Evolutionary conservation across 306 rosid species (phyloP).

Genomic region (Cyamopsis tetragonoloba): DNA sequence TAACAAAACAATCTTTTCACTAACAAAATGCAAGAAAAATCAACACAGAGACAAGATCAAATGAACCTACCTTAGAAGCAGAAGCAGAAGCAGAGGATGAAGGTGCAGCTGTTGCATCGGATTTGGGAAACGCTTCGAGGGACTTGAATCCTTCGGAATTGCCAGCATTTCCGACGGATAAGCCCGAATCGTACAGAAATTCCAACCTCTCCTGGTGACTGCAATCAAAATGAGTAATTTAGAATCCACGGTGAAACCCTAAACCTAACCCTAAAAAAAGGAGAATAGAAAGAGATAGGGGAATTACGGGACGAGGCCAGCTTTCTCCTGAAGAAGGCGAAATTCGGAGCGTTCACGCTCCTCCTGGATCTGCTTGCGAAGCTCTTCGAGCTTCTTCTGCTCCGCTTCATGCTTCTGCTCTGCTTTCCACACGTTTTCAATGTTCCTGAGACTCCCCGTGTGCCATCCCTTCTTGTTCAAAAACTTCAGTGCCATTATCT

Average conservation of each 20-base stretch:
- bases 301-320: constrained; percentile 89
- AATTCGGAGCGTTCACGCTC: constrained; percentile 82
- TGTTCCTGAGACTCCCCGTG: constrained; percentile 92
- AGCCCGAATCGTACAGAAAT: constrained; percentile 83
- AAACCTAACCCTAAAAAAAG: background rate
- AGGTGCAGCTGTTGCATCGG: constrained; percentile 42
- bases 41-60: background rate
- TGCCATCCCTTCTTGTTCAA: constrained; percentile 99
- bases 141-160: constrained; percentile 70
- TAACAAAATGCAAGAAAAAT: background rate
- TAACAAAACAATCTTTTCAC: background rate
- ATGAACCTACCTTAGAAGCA: constrained; percentile 24
- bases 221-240: constrained; percentile 20
- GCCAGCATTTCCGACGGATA: constrained; percentile 66
- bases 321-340: constrained; percentile 90
- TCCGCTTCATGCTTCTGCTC: constrained; percentile 93
- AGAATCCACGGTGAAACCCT: background rate
- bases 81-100: constrained; percentile 50
- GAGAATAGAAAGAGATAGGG: background rate
- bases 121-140: constrained; percentile 63
- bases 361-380: constrained; percentile 86
- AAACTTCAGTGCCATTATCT: constrained; percentile 76
- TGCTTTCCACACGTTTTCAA: constrained; percentile 96
- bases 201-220: constrained; percentile 92
- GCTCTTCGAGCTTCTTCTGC: constrained; percentile 87